Evolutionary conservation across 768 basidiomycete species (phyloP), one percentile per base, ranked within the genome.

Genomic region (Tulasnella sp.): DNA sequence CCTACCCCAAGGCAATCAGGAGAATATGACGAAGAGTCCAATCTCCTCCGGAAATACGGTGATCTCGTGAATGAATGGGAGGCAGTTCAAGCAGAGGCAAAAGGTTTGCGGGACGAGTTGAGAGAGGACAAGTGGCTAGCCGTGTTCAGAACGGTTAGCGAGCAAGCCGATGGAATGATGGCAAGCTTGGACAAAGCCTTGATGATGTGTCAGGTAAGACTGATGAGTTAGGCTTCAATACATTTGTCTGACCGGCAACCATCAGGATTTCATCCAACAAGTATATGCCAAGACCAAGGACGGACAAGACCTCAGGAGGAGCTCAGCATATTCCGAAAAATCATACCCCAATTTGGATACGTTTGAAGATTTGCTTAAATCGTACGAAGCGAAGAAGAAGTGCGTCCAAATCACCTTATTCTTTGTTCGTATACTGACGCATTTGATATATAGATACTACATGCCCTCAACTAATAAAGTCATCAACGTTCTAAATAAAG

Each of bases 111-210:
- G 78, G 94, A 96, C 80, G 97, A 99, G 83, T 85, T 99, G 79
- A 96, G 93, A 84, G 97, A 98, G 83, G 97, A 98, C 83, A 96
- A 96, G 80, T 97, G 94, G 94, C 86, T 99, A 80, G 92, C 92
- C 14, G 93, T 98, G 29, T 98, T 98, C 83, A 88, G 96, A 79
- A 96, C 93, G 6, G 93, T 95, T 76, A 91, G 94, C 58, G 92
- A 96, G 80, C 96, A 98, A 82, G 96, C 97, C 58, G 94, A 96
- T 82, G 94, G 94, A 34, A 97, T 99, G 97, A 97, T 99, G 94
- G 89, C 89, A 37, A 93, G 93, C 80, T 84, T 99, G 79, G 94
- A 98, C 84, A 99, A 97, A 83, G 94, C 93, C 11, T 90, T 97
- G 64, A 90, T 90, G 80, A 89, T 93, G 79, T 96, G 94, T 85